A percentile compares a stretch with the other conserved stretches of the same genome.
These are phyloP conservation scores for Ceriops decandra DNA, from an alignment of 345 rosid genomes.

Conservation along the genomic window DNA sequence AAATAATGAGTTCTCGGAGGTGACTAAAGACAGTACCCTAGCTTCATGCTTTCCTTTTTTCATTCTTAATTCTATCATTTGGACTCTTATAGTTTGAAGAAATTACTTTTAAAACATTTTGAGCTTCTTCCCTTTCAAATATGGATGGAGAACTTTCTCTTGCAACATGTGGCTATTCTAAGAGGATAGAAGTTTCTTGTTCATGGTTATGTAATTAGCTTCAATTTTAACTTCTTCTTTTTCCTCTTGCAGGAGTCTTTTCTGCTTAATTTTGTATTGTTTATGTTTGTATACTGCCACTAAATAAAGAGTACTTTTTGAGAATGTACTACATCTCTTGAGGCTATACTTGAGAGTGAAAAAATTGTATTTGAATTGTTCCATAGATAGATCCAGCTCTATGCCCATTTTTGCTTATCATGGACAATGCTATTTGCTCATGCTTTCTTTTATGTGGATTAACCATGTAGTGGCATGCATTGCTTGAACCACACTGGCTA, in stretches of 20 bases:
- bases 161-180: neutral
- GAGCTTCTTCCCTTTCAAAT: neutral
- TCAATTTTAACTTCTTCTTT: neutral
- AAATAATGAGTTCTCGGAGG: slow-evolving; percentile 88
- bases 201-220: neutral
- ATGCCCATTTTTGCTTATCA: neutral
- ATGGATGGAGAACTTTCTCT: neutral
- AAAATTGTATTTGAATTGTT: neutral
- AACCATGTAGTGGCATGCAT: neutral
- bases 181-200: neutral
- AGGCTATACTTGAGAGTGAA: neutral
- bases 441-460: slow-evolving; percentile 1
- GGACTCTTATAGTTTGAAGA: neutral
- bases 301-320: neutral
- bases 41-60: neutral
- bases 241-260: neutral
- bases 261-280: too few relatives aligned
- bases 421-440: neutral
- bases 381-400: neutral
- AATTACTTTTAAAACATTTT: neutral
- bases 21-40: slow-evolving; percentile 24
- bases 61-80: neutral
- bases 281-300: neutral
- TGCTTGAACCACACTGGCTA: neutral
- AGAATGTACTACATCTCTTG: neutral